Conservation (phyloP, 2,329 filamentous ascomycete genomes). For the Plectosphaerella sp. region DNA sequence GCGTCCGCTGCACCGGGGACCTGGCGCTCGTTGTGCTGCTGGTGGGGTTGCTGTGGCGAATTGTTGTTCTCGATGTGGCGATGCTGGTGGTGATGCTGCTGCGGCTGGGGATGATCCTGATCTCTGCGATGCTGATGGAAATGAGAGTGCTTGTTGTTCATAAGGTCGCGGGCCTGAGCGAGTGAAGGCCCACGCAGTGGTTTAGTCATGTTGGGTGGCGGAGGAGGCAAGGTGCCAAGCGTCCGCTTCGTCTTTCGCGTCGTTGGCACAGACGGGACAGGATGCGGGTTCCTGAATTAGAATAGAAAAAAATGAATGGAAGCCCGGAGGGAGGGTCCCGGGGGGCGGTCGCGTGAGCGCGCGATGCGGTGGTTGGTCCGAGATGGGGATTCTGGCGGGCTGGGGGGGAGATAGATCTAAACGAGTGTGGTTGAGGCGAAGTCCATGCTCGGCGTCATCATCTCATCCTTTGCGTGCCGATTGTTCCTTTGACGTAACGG, state of each 20-base stretch:
- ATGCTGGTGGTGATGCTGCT: constrained; percentile 17
- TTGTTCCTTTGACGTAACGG: neutral
- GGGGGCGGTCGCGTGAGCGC: neutral
- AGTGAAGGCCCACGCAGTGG: constrained; percentile 42
- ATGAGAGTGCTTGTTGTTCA: constrained; percentile 25
- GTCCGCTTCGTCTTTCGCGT: neutral
- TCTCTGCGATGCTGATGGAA: constrained; percentile 19
- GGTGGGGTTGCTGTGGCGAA: constrained; percentile 4
- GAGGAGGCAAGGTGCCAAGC: constrained; percentile 19
- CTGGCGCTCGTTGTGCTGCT: constrained; percentile 20
- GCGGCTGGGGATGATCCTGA: constrained; percentile 5
- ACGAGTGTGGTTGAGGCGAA: constrained; percentile 10
- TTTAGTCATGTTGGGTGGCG: constrained; percentile 38
- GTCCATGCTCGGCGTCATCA: constrained; percentile 11
- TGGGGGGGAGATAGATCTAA: neutral
- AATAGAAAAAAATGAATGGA: constrained; percentile 1
- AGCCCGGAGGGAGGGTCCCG: constrained; percentile 2
- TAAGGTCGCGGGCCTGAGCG: constrained; percentile 37
- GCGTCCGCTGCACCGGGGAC: constrained; percentile 8
- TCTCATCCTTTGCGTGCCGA: neutral
- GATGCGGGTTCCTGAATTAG: neutral
- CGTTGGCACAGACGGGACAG: neutral
- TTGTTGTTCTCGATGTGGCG: constrained; percentile 15
- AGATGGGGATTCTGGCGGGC: neutral
- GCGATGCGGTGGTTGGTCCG: neutral